phyloP scores from a whole-genome alignment of 768 basidiomycete genomes.

The Termitomyces sp. region DNA sequence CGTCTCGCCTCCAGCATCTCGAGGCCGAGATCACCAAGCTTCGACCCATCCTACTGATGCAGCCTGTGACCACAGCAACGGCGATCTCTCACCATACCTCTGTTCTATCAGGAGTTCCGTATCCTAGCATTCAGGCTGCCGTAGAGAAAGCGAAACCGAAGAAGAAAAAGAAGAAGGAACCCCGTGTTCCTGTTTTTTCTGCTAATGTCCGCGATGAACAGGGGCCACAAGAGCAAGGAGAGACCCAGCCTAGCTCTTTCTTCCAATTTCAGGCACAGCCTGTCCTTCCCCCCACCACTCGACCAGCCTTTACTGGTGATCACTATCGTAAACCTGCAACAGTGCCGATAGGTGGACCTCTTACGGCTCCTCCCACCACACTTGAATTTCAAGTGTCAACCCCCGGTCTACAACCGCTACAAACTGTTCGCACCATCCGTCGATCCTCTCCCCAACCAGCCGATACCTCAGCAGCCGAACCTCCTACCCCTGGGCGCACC shows the following conservation, averaged over 20 bases:
- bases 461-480: background rate
- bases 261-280: constrained; percentile 16
- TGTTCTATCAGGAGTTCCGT: constrained; percentile 19
- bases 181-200: constrained; percentile 11
- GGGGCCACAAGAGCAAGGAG: constrained; percentile 3
- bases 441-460: constrained; percentile 1
- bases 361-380: constrained; percentile 15
- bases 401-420: constrained; percentile 1
- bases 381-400: constrained; percentile 15
- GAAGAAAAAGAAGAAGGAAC: constrained; percentile 18
- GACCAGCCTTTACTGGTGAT: constrained; percentile 14
- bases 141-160: constrained; percentile 19
- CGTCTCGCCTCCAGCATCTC: constrained; percentile 44
- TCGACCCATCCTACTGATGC: constrained; percentile 64
- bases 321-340: constrained; percentile 19
- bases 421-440: constrained; percentile 7
- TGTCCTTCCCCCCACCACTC: constrained; percentile 3
- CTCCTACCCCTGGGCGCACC: constrained; percentile 6
- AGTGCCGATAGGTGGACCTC: constrained; percentile 10
- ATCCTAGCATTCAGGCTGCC: constrained; percentile 17
- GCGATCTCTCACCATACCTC: constrained; percentile 18
- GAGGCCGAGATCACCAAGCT: constrained; percentile 63
- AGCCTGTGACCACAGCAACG: constrained; percentile 31
- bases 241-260: constrained; percentile 13
- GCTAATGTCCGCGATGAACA: constrained; percentile 3